Conservation (phyloP, 2,329 filamentous ascomycete genomes). For the Hymenoscyphus infarciens region DNA sequence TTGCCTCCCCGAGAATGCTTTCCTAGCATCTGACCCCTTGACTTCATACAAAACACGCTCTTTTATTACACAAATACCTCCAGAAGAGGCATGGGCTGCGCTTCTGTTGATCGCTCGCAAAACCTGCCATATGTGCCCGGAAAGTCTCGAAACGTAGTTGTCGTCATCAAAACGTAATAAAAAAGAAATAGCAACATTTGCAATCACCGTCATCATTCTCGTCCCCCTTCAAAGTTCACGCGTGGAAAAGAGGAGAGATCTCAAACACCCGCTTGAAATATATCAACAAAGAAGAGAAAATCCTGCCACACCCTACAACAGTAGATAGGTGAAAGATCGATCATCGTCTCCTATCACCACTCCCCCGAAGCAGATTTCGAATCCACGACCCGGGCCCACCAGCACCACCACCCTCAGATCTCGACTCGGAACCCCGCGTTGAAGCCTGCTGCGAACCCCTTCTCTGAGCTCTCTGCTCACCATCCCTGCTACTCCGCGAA, state of each 20-base stretch:
- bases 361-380: slow-evolving; percentile 24
- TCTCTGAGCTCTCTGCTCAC: slow-evolving; percentile 18
- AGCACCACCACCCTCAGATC: slow-evolving; percentile 9
- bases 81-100: not conserved
- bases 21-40: not conserved
- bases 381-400: slow-evolving; percentile 27
- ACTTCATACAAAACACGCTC: not conserved
- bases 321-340: not conserved
- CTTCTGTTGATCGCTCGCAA: not conserved
- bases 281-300: not conserved
- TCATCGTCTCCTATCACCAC: slow-evolving; percentile 6
- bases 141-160: not conserved
- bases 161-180: not conserved
- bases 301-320: not conserved
- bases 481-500: not conserved
- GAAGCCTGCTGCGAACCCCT: slow-evolving; percentile 20
- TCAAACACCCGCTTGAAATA: not conserved
- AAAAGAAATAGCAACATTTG: not conserved
- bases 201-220: not conserved
- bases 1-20: not conserved
- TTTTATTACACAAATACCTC: not conserved
- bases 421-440: slow-evolving; percentile 11
- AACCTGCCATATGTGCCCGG: not conserved
- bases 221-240: too few species aligned
- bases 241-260: not conserved